phyloP scores from a whole-genome alignment of 371 early-diverging fungal species.

The Lichtheimia corymbifera region DNA sequence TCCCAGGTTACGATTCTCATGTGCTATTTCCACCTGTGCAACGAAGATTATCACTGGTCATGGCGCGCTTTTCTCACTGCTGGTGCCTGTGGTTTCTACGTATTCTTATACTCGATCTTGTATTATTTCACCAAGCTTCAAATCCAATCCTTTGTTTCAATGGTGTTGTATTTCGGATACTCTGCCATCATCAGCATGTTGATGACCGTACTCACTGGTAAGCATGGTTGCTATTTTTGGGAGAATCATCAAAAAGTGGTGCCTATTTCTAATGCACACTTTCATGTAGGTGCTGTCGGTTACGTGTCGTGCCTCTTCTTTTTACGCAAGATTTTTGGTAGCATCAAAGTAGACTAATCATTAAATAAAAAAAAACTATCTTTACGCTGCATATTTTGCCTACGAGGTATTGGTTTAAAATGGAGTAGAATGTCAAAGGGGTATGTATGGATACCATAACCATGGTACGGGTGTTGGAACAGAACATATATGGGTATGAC shows the following conservation, averaged over 20 bases:
- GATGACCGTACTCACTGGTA: slow-evolving; percentile 75
- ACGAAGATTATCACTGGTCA: slow-evolving; percentile 94
- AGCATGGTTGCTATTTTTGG: not conserved
- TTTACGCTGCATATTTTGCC: not conserved
- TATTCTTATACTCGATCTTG: slow-evolving; percentile 82
- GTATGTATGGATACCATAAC: no score
- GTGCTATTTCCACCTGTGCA: slow-evolving; percentile 88
- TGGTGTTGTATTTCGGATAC: slow-evolving; percentile 92
- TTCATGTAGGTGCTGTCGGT: slow-evolving; percentile 69
- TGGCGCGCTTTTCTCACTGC: slow-evolving; percentile 92
- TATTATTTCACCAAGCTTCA: slow-evolving; percentile 77
- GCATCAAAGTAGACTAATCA: slow-evolving; percentile 80
- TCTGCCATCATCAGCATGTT: slow-evolving; percentile 74
- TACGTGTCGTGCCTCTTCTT: slow-evolving; percentile 76
- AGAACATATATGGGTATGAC: no score
- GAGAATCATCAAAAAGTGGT: not conserved
- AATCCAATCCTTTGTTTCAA: slow-evolving; percentile 72
- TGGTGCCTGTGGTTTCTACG: slow-evolving; percentile 86
- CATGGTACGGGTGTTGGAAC: no score
- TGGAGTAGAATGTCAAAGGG: no score
- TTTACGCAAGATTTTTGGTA: slow-evolving; percentile 77
- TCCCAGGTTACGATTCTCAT: slow-evolving; percentile 83
- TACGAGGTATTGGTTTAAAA: no score
- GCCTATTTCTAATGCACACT: not conserved
- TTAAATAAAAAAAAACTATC: not conserved